These are phyloP conservation scores for Tolypocladium ovalisporum DNA, from an alignment of 2,329 filamentous ascomycete species.

Conservation along the genomic window DNA sequence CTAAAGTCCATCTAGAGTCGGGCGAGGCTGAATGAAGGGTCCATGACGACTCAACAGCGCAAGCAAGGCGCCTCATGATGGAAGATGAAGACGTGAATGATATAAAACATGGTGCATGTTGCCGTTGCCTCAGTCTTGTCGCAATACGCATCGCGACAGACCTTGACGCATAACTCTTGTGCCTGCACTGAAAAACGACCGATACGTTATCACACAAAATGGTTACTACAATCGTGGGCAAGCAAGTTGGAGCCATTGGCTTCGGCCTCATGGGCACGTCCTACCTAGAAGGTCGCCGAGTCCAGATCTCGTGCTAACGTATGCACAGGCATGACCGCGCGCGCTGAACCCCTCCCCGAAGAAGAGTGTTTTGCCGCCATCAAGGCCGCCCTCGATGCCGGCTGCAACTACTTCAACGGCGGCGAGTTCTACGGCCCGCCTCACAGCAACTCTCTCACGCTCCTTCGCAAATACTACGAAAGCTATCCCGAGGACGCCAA, in stretches of 20 bases:
- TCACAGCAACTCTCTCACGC: conserved; percentile 44
- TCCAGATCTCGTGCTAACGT: neutral
- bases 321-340: neutral
- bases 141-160: neutral
- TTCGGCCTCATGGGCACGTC: conserved; percentile 43
- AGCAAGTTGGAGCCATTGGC: conserved; percentile 37
- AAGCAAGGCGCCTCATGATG: neutral
- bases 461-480: conserved; percentile 52
- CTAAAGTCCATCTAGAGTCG: neutral
- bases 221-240: conserved; percentile 23
- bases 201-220: neutral
- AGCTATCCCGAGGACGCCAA: conserved; percentile 53
- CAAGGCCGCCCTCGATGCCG: conserved; percentile 35
- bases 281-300: neutral
- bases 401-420: conserved; percentile 47
- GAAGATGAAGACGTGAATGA: neutral
- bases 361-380: conserved; percentile 33
- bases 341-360: neutral
- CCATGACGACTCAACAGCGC: neutral
- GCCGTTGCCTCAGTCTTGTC: neutral
- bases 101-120: neutral
- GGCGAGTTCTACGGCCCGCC: conserved; percentile 55
- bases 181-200: neutral
- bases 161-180: neutral
- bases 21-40: neutral